Base-by-base conservation (phyloP, 345 rosid genomes). In the Melastoma malabathricum region DNA sequence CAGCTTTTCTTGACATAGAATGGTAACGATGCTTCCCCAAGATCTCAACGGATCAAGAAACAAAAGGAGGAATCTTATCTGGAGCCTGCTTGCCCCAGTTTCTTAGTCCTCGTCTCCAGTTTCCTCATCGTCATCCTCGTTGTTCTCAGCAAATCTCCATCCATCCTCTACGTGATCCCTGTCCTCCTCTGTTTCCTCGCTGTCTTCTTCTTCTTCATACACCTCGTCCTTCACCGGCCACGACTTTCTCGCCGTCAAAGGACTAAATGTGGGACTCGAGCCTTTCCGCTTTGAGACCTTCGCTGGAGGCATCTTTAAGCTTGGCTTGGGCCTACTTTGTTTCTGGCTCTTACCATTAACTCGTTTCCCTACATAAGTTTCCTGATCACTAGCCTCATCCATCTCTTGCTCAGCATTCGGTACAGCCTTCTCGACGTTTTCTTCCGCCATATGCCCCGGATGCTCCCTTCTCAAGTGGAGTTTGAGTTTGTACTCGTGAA, bases 401-500 rank as follows among this genome's bases (percentile, higher is more conserved):
- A 84, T 54, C 60, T 78, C 89, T 48, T 77, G 79, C 23, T 80
- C 85, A 13, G 63, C 82, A 59, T 57, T 64, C 0, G 60, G 57
- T 10, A 75, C 66, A n/a, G 78, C 68, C 56, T 69, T 76, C 70
- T 82, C 85, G 2, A 72, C 60, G 34, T 79, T 78, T 65, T 87
- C 95, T 46, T 92, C 96, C 1, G 62, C 54, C 60, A 65, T 64
- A 66, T 82, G 93, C 53, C 81, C 95, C 0, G 90, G 97, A 81
- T 92, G 98, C 66, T 87, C 95, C 51, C 93, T 82, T 71, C 82
- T 76, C 45, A 92, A 59, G 72, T 92, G 98, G 63, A 87, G 97
- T 68, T 84, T 92, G 51, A 87, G 95, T 78, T 92, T 87, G 80
- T 92, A 92, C 62, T 88, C 97, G 61, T 92, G 98, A 57, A 84